These are phyloP conservation scores for Lachancea lanzarotensis DNA, from an alignment of 805 yeast genomes.

Conservation along the genomic window DNA sequence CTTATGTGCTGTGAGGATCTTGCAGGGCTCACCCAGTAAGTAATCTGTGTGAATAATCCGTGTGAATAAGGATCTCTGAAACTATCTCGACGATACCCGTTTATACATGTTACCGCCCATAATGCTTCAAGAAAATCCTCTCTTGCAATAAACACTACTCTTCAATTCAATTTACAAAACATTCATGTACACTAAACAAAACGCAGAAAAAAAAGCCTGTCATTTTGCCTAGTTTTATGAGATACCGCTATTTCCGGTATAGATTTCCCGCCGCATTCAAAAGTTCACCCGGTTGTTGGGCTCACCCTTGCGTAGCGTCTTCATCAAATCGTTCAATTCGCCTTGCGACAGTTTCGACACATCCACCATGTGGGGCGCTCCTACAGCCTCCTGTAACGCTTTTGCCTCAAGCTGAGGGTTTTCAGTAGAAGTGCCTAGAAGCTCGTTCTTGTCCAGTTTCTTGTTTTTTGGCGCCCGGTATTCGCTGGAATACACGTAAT, in stretches of 20 bases:
- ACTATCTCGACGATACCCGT: too few relatives aligned
- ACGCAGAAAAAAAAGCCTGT: background rate
- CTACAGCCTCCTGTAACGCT: slow-evolving; percentile 3
- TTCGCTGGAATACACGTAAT: slow-evolving; percentile 14
- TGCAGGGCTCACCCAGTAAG: too few relatives aligned
- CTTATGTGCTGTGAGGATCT: too few relatives aligned
- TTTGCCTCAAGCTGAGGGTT: background rate
- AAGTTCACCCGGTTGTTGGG: slow-evolving; percentile 19
- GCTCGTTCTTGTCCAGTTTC: slow-evolving; percentile 1
- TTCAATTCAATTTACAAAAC: background rate
- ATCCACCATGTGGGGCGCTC: slow-evolving; percentile 12
- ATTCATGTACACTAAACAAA: background rate
- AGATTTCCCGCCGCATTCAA: slow-evolving; percentile 1
- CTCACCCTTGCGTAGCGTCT: slow-evolving; percentile 14
- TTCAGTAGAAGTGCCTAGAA: background rate
- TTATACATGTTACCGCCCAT: too few relatives aligned
- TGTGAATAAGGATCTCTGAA: too few relatives aligned
- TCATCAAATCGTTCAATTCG: slow-evolving; percentile 14
- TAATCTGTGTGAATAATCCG: too few relatives aligned
- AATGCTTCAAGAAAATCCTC: too few relatives aligned
- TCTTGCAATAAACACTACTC: too few relatives aligned
- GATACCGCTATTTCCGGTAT: too few relatives aligned
- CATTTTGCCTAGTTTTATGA: background rate
- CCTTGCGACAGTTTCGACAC: slow-evolving; percentile 13
- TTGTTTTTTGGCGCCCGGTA: slow-evolving; percentile 3